Evolutionary conservation across 2,329 filamentous ascomycete genomes (phyloP).

Genomic region (Cercospora zeae-maydis): DNA sequence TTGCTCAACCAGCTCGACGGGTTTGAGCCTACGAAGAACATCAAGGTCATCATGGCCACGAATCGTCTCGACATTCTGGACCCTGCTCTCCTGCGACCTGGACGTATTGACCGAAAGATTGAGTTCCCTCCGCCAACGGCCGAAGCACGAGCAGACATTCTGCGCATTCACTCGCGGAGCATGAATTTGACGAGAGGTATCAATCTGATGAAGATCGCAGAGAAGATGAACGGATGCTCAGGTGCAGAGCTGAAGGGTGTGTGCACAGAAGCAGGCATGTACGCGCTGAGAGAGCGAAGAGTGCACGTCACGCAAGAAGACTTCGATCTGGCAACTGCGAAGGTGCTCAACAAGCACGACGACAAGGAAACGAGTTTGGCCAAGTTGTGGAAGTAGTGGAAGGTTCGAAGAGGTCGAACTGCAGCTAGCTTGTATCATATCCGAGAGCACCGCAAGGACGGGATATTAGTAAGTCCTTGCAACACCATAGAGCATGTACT

Average conservation of each 20-base stretch:
- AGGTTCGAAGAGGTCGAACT: background rate
- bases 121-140: constrained; percentile 97
- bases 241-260: constrained; percentile 98
- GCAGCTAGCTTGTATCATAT: constrained; percentile 21
- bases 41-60: constrained; percentile 99
- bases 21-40: constrained; percentile 93
- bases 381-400: constrained; percentile 72
- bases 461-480: constrained; percentile 12
- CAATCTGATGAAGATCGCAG: constrained; percentile 95
- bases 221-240: constrained; percentile 99
- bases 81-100: constrained; percentile 89
- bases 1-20: constrained; percentile 97
- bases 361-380: constrained; percentile 92
- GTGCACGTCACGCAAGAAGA: constrained; percentile 99
- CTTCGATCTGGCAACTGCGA: constrained; percentile 96
- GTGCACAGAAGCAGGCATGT: constrained; percentile 98
- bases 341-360: constrained; percentile 99
- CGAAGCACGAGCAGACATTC: constrained; percentile 93
- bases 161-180: constrained; percentile 93
- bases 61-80: constrained; percentile 97
- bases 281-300: constrained; percentile 86
- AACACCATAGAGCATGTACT: constrained; percentile 14
- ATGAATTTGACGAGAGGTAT: constrained; percentile 99
- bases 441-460: constrained; percentile 20
- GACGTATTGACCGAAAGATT: constrained; percentile 97